Base-by-base conservation (phyloP, 2,329 filamentous ascomycete species). In the Monosporascus sp. region DNA sequence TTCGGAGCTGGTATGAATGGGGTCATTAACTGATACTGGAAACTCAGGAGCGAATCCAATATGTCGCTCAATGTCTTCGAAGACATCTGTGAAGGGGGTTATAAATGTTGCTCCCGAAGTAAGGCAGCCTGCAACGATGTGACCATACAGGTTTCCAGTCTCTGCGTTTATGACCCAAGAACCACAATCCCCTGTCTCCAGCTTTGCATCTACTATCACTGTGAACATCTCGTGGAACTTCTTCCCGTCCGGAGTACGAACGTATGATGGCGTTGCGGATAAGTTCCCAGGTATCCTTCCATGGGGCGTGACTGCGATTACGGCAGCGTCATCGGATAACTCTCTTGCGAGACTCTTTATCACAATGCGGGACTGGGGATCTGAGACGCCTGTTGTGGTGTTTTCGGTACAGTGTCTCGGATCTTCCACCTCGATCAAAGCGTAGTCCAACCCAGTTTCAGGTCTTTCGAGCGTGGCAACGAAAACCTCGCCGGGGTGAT, bases 101-200 rank as follows among this genome's bases (percentile, higher is more conserved):
- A 44, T 20, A 6, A 24, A 24, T 20, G 20, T 2, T 11, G 20
- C 5, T 3, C 20, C 41, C 1, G 41, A 44, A 19, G 11, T 6
- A 16, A 5, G 41, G 3, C 2, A 20, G 11, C 41, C 48, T 53
- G 54, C 45, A 51, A 53, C 11, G 49, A 52, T 35, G 11, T 50
- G 49, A 5, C 49, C 49, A 43, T 50, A 31, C 17, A 50, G 24
- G 1, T 43, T 14, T 17, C 49, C 49, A 6, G 38, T 44, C 3
- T 44, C 37, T 44, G 16, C 24, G 31, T 44, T 17, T 7, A 50
- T 17, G 8, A 44, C 22, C 49, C 49, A 50, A 9, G 49, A 50
- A 20, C 49, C 49, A 7, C 49, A 44, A 31, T 41, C 49, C 1
- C 49, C 38, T 17, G 16, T 44, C 5, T 50, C 49, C 2, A 50